These are phyloP conservation scores for Phytophthora macrochlamydospora DNA, from an alignment of 352 stramenopile genomes.

Conservation along the genomic window DNA sequence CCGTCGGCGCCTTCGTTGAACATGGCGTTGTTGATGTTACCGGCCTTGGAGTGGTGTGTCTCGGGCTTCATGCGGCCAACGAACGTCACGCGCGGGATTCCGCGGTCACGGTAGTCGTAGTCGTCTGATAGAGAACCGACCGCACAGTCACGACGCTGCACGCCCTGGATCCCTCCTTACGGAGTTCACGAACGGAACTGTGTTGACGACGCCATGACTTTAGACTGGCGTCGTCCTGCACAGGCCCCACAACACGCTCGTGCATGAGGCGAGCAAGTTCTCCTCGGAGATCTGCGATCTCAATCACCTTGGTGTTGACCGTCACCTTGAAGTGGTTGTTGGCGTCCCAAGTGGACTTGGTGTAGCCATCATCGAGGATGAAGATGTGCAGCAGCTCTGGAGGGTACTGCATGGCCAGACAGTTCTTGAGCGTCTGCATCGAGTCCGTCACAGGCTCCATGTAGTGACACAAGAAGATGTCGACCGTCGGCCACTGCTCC, in stretches of 20 bases:
- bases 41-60: slow-evolving; percentile 90
- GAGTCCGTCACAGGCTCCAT: slow-evolving; percentile 85
- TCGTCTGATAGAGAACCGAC: slow-evolving; percentile 88
- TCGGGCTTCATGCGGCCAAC: slow-evolving; percentile 90
- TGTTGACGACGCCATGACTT: slow-evolving; percentile 89
- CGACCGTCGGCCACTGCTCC: slow-evolving; percentile 88
- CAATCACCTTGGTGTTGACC: slow-evolving; percentile 91
- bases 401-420: slow-evolving; percentile 87
- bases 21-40: slow-evolving; percentile 92
- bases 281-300: slow-evolving; percentile 79
- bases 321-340: slow-evolving; percentile 92
- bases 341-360: slow-evolving; percentile 88
- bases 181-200: slow-evolving; percentile 82
- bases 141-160: slow-evolving; percentile 85
- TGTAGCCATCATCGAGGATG: slow-evolving; percentile 91
- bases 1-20: slow-evolving; percentile 91
- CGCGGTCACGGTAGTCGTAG: slow-evolving; percentile 91
- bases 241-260: slow-evolving; percentile 81
- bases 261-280: slow-evolving; percentile 87
- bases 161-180: slow-evolving; percentile 79
- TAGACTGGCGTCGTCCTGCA: slow-evolving; percentile 77
- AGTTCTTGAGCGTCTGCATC: slow-evolving; percentile 89
- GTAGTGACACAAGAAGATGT: slow-evolving; percentile 92
- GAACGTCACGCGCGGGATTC: slow-evolving; percentile 86
- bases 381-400: slow-evolving; percentile 87